Conservation (phyloP, 225 moss, liverwort and hornwort species). For the Climacium dendroides region DNA sequence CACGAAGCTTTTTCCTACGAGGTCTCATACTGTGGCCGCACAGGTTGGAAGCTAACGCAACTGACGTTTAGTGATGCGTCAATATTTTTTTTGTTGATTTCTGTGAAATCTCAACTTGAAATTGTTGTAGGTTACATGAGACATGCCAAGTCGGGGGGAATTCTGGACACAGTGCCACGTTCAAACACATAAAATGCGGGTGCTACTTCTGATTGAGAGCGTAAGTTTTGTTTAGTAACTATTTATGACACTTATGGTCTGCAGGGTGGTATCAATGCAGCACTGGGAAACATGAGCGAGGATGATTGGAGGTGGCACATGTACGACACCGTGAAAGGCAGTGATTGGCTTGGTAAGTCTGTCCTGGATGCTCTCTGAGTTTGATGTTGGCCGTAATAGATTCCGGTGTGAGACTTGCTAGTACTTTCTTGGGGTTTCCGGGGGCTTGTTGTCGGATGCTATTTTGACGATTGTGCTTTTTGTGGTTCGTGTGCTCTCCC, state of each 20-base stretch:
- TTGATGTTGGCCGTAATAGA: neutral
- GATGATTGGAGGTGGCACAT: conserved; percentile 99
- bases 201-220: neutral
- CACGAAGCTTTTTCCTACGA: conserved; percentile 94
- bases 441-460: neutral
- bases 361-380: neutral
- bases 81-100: neutral
- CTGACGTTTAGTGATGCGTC: neutral
- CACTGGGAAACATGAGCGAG: conserved; percentile 90
- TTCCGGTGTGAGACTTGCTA: neutral
- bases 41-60: conserved; percentile 29
- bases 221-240: neutral
- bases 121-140: neutral
- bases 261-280: conserved; percentile 97
- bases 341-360: conserved; percentile 79
- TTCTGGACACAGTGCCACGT: neutral
- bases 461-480: neutral
- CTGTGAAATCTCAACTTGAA: neutral
- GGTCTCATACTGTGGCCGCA: conserved; percentile 95
- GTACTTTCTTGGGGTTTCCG: neutral
- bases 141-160: neutral
- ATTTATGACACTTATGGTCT: neutral
- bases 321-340: conserved; percentile 99
- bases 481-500: neutral
- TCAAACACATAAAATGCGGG: neutral